A percentile compares a stretch with the other conserved stretches of the same genome.
Evolutionary conservation across 2,329 filamentous ascomycete genomes (phyloP).

Genomic region (Rhynchosporium graminicola): DNA sequence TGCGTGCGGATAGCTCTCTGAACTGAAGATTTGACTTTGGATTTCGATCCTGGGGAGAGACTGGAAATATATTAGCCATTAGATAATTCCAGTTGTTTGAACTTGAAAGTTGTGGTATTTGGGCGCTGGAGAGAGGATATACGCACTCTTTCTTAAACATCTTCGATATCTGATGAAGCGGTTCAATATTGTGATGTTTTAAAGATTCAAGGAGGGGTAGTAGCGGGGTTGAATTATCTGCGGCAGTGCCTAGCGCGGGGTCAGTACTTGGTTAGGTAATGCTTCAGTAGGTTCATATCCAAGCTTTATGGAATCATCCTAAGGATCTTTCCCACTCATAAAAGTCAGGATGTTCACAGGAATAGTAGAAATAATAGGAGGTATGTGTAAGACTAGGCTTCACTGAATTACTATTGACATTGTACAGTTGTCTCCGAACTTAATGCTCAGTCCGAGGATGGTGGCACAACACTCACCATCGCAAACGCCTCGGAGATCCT

Average conservation of each 20-base stretch:
- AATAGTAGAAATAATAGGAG: constrained; percentile 88
- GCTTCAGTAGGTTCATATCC: not conserved
- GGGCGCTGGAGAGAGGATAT: not conserved
- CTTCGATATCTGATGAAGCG: constrained; percentile 36
- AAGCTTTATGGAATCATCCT: constrained; percentile 5
- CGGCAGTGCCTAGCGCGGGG: constrained; percentile 5
- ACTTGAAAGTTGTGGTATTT: not conserved
- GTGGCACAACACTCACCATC: constrained; percentile 90
- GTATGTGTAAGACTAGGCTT: constrained; percentile 52
- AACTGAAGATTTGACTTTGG: constrained; percentile 96
- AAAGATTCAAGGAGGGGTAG: constrained; percentile 7
- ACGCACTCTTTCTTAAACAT: constrained; percentile 96
- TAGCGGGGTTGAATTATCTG: not conserved
- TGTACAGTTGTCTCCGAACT: constrained; percentile 76
- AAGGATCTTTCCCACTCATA: not conserved
- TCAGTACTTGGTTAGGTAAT: not conserved
- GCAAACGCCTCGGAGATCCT: constrained; percentile 71
- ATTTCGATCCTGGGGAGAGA: constrained; percentile 76
- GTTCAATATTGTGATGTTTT: constrained; percentile 5
- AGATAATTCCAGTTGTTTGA: not conserved
- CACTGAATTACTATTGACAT: not conserved
- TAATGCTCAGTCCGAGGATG: constrained; percentile 76
- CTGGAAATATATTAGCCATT: constrained; percentile 46
- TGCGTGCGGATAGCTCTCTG: constrained; percentile 84
- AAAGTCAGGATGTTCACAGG: constrained; percentile 80